Base-by-base conservation (phyloP, 2,329 filamentous ascomycete species). In the Colletotrichum destructivum region DNA sequence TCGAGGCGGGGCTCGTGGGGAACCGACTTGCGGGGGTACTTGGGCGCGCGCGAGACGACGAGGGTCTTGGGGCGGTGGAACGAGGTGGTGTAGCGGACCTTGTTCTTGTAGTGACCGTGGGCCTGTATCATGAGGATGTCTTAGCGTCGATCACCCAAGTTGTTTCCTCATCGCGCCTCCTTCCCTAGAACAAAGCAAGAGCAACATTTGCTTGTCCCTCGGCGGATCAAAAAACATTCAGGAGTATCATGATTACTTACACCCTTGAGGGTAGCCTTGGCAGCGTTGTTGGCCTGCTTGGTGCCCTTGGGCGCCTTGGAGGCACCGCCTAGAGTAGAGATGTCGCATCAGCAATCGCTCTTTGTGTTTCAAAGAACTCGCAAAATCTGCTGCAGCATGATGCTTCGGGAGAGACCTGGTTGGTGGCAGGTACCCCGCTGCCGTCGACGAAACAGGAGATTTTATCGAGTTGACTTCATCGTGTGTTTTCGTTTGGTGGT, bases 41-140 rank as follows among this genome's bases (percentile, higher is more conserved):
- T 98, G 85, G 96, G 95, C 62, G 92, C 86, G 83, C 96, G 94
- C 80, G 94, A 93, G 80, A 98, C 91, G 86, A 93, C 88, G 82
- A 98, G 94, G 78, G 95, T 98, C 93, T 98, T 98, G 82, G 96
- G 96, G 81, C 91, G 92, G 92, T 98, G 96, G 93, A 98, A 99
- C 84, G 93, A 95, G 80, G 96, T 98, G 84, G 91, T 95, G 83
- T 91, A 90, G 84, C 96, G 93, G 86, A 97, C 91, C 91, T 98
- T 98, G 88, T 91, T 91, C 87, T 93, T 91, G 91, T 98, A 98
- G 88, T 96, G 91, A 74, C 85, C 81, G 84, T 87, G 84, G 77
- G 85, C 81, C 87, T 89, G 75, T 13, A 64, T 55, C 35, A 69
- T 61, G 57, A 47, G 61, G 13, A 51, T 46, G 12, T 51, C 21